Conservation (phyloP, 2,329 filamentous ascomycete species). For the Dothideomycetes sp. region DNA sequence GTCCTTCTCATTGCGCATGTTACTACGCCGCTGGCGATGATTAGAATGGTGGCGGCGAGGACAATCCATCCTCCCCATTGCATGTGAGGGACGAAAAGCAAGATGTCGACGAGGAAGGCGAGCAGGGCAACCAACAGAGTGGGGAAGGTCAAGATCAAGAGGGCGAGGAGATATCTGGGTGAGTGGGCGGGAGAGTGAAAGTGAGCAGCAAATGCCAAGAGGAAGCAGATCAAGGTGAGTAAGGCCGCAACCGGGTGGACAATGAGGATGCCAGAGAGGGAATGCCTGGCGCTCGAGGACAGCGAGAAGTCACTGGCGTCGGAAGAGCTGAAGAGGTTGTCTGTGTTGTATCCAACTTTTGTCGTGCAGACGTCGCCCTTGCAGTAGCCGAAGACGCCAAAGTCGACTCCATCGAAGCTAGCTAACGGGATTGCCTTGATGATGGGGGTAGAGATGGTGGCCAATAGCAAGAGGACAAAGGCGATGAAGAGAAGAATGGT, state of each 20-base stretch:
- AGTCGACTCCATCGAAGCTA: slow-evolving; percentile 62
- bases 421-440: slow-evolving; percentile 77
- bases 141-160: slow-evolving; percentile 79
- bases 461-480: slow-evolving; percentile 74
- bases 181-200: slow-evolving; percentile 84
- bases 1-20: slow-evolving; percentile 93
- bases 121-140: slow-evolving; percentile 74
- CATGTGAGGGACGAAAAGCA: slow-evolving; percentile 89
- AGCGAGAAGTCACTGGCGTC: slow-evolving; percentile 46
- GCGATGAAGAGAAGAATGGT: slow-evolving; percentile 74
- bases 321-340: slow-evolving; percentile 35
- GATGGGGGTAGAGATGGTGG: slow-evolving; percentile 83
- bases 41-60: slow-evolving; percentile 74
- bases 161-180: slow-evolving; percentile 69
- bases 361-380: slow-evolving; percentile 54
- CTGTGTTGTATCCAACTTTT: slow-evolving; percentile 73
- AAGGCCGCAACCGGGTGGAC: slow-evolving; percentile 86
- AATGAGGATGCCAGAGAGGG: slow-evolving; percentile 79
- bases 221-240: slow-evolving; percentile 73
- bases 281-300: slow-evolving; percentile 52
- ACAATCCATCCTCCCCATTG: slow-evolving; percentile 93
- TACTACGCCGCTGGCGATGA: slow-evolving; percentile 70
- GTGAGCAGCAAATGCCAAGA: slow-evolving; percentile 70
- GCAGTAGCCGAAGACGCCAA: slow-evolving; percentile 91
- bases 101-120: slow-evolving; percentile 84